A percentile compares a stretch with the other conserved stretches of the same genome.
These are phyloP conservation scores for Mycena metata DNA, from an alignment of 768 basidiomycete species.

Conservation along the genomic window DNA sequence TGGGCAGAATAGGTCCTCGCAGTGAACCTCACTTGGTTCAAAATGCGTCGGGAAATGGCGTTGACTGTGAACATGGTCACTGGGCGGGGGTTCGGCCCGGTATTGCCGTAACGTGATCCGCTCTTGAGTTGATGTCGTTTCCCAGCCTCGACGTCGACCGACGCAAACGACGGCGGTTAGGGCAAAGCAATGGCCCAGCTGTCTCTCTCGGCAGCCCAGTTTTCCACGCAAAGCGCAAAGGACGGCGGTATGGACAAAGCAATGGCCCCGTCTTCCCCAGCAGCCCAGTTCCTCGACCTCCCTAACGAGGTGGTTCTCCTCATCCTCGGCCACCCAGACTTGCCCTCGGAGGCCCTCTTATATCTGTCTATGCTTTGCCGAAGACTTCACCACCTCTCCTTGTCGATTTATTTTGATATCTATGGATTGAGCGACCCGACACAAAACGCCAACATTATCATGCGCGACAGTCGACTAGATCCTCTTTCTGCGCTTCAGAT, in stretches of 20 bases:
- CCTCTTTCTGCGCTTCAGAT: conserved; percentile 31
- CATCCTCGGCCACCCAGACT: conserved; percentile 27
- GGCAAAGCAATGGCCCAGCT: background rate
- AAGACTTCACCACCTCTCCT: conserved; percentile 28
- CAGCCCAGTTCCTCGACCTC: conserved; percentile 24
- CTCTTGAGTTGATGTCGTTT: too few relatives aligned
- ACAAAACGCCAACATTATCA: conserved; percentile 10
- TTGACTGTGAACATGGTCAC: conserved; percentile 13
- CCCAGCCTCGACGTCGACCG: too few relatives aligned
- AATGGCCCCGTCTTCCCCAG: background rate
- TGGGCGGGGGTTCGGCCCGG: conserved; percentile 1
- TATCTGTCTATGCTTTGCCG: conserved; percentile 29
- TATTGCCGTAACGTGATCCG: conserved; percentile 1
- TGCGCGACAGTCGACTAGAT: conserved; percentile 21
- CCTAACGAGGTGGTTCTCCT: conserved; percentile 34
- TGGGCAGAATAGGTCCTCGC: conserved; percentile 39
- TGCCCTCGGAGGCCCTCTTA: conserved; percentile 20
- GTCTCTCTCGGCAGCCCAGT: background rate
- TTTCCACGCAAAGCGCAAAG: too few relatives aligned
- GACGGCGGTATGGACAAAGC: background rate
- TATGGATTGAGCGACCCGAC: conserved; percentile 31
- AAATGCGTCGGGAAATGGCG: background rate
- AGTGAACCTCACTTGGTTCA: conserved; percentile 4
- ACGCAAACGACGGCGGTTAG: background rate
- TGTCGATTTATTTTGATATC: conserved; percentile 23